Conservation (phyloP, 805 yeast species). For the Wickerhamomyces ciferrii region DNA sequence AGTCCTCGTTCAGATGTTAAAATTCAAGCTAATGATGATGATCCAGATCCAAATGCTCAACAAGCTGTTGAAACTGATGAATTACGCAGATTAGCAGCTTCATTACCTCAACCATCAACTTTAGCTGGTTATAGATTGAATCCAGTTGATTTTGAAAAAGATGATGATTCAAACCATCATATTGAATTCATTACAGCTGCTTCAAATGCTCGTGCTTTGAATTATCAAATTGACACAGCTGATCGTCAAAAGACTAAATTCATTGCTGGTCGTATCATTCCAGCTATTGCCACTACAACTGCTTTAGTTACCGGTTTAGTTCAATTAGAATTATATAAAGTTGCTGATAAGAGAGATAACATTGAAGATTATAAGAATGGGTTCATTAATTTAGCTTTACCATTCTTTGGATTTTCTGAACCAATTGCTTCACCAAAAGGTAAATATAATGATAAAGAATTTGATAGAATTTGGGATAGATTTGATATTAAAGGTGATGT, state of each 20-base stretch:
- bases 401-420: conserved; percentile 95
- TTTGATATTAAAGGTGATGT: conserved; percentile 77
- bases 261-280: conserved; percentile 97
- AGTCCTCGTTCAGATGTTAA: conserved; percentile 68
- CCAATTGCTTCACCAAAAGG: conserved; percentile 85
- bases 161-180: conserved; percentile 95
- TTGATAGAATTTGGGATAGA: conserved; percentile 94
- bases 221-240: conserved; percentile 83
- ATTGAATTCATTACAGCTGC: conserved; percentile 95
- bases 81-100: conserved; percentile 61
- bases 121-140: conserved; percentile 81
- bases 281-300: conserved; percentile 99
- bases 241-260: conserved; percentile 89
- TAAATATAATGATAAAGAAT: conserved; percentile 69
- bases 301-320: conserved; percentile 95
- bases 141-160: conserved; percentile 97
- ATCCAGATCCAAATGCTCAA: conserved; percentile 77
- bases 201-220: conserved; percentile 91
- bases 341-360: conserved; percentile 66
- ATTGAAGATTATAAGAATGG: conserved; percentile 92
- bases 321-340: conserved; percentile 87
- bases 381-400: conserved; percentile 84
- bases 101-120: conserved; percentile 83
- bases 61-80: conserved; percentile 52
- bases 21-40: conserved; percentile 82